phyloP scores from a whole-genome alignment of 139 green algal genomes.

The Chlamydomonas sp. region DNA sequence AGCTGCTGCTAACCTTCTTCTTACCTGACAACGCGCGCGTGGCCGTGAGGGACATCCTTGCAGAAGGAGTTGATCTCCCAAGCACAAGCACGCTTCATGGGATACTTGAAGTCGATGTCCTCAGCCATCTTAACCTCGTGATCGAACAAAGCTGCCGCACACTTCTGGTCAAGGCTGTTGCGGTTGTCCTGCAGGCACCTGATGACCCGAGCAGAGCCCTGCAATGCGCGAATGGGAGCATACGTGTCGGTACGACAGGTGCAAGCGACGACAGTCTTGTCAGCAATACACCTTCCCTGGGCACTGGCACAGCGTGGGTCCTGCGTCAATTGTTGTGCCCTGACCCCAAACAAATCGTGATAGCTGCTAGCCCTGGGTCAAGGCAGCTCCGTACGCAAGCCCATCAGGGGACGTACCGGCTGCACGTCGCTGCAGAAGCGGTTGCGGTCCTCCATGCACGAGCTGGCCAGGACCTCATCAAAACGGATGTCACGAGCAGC shows the following conservation, averaged over 20 bases:
- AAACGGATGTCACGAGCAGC: conserved; percentile 86
- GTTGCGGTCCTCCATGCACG: conserved; percentile 73
- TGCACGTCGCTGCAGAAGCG: conserved; percentile 68
- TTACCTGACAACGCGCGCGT: conserved; percentile 79
- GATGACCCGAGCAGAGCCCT: conserved; percentile 86
- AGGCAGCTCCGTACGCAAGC: background rate
- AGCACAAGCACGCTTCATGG: conserved; percentile 83
- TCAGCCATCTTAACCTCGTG: conserved; percentile 81
- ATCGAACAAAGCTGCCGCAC: conserved; percentile 81
- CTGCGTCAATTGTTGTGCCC: too few species aligned
- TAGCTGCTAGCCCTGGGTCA: too few species aligned
- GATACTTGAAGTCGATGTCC: conserved; percentile 90
- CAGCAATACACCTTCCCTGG: background rate
- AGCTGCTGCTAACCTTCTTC: too few species aligned
- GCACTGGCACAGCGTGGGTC: too few species aligned
- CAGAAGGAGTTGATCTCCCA: conserved; percentile 79
- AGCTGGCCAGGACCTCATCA: conserved; percentile 79
- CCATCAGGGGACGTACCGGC: conserved; percentile 48
- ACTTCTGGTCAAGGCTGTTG: conserved; percentile 67
- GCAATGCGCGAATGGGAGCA: background rate
- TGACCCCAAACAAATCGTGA: too few species aligned
- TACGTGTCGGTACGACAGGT: too few species aligned
- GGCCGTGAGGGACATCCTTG: conserved; percentile 77
- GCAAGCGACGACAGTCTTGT: background rate
- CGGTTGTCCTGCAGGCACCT: conserved; percentile 87